These are phyloP conservation scores for Cephaloascus fragrans DNA, from an alignment of 805 yeast genomes.

Conservation along the genomic window DNA sequence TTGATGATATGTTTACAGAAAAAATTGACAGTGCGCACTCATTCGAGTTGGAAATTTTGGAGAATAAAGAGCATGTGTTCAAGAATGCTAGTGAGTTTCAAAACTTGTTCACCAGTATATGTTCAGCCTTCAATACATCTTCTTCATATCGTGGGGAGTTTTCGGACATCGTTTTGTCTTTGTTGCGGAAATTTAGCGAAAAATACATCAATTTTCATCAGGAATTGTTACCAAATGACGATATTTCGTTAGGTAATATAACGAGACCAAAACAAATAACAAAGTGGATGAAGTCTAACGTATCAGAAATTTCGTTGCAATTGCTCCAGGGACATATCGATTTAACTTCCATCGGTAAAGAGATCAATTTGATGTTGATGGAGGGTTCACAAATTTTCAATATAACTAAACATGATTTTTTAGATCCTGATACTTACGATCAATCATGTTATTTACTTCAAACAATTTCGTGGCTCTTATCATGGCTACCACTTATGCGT, in stretches of 20 bases:
- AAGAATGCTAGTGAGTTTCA: conserved; percentile 37
- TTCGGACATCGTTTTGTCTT: conserved; percentile 30
- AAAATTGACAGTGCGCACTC: conserved; percentile 13
- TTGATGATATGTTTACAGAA: conserved; percentile 42
- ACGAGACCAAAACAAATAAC: conserved; percentile 8
- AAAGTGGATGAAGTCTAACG: conserved; percentile 3
- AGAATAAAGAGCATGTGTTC: conserved; percentile 17
- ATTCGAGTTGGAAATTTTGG: conserved; percentile 7
- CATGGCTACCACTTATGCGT: conserved; percentile 51
- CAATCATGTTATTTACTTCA: conserved; percentile 43
- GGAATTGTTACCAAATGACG: conserved; percentile 23
- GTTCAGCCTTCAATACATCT: conserved; percentile 51
- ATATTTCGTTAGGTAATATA: conserved; percentile 7
- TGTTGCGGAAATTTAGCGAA: conserved; percentile 23
- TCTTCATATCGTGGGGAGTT: conserved; percentile 47
- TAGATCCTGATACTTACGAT: conserved; percentile 43
- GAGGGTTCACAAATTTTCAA: conserved; percentile 13
- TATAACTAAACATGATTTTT: conserved; percentile 37
- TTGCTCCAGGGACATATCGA: conserved; percentile 7
- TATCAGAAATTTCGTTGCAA: conserved; percentile 1
- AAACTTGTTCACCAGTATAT: conserved; percentile 33
- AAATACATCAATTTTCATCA: conserved; percentile 22
- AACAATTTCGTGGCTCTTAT: conserved; percentile 44
- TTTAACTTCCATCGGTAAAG: conserved; percentile 7
- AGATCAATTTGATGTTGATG: conserved; percentile 1